Evolutionary conservation across 2,329 filamentous ascomycete species (phyloP).

Genomic region (Fusarium virguliforme): DNA sequence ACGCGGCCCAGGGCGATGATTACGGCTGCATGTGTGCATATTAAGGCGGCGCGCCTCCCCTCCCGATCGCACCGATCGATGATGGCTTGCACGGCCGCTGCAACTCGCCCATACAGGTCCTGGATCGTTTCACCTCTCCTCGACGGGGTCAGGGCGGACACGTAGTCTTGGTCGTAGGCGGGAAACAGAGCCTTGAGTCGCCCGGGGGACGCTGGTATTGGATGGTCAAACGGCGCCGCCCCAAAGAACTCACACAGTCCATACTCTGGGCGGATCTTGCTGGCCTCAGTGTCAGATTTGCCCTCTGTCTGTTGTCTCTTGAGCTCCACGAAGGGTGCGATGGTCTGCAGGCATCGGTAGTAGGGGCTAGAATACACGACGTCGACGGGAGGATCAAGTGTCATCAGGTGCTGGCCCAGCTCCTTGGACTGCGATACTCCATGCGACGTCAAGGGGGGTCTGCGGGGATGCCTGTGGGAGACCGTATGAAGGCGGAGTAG

Average conservation of each 20-base stretch:
- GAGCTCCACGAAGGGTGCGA: conserved; percentile 77
- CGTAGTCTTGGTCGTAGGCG: conserved; percentile 71
- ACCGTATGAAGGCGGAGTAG: conserved; percentile 81
- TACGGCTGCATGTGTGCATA: conserved; percentile 92
- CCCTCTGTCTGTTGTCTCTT: conserved; percentile 48
- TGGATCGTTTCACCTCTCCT: conserved; percentile 82
- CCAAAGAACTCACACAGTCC: conserved; percentile 92
- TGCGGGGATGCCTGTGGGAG: conserved; percentile 88
- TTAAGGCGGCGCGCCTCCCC: conserved; percentile 78
- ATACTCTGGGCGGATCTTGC: conserved; percentile 69
- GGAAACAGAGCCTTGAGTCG: conserved; percentile 80
- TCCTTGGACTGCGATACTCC: conserved; percentile 88
- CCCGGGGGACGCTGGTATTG: conserved; percentile 77
- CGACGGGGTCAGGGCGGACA: conserved; percentile 77
- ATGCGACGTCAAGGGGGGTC: conserved; percentile 92
- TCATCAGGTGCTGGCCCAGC: conserved; percentile 77
- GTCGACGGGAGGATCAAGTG: conserved; percentile 77
- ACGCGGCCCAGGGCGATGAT: conserved; percentile 89
- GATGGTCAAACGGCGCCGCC: conserved; percentile 87
- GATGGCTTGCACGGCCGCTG: conserved; percentile 78
- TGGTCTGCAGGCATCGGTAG: conserved; percentile 89
- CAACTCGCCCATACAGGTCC: conserved; percentile 85
- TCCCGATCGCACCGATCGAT: conserved; percentile 81
- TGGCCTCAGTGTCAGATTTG: conserved; percentile 40
- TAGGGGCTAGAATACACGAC: conserved; percentile 88